phyloP scores from a whole-genome alignment of 768 basidiomycete genomes.

The Macrolepiota fuliginosa region DNA sequence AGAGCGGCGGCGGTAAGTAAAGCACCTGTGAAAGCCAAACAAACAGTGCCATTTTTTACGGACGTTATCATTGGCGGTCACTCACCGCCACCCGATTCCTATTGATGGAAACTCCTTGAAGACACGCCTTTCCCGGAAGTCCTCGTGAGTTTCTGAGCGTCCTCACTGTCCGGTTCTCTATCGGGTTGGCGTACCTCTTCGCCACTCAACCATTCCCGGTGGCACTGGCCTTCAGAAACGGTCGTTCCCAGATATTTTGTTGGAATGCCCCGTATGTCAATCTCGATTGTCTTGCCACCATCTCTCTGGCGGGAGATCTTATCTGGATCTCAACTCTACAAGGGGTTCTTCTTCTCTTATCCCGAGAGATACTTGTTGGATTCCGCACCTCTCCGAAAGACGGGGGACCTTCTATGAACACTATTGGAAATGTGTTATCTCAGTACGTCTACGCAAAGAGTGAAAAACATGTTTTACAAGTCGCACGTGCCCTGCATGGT shows the following conservation, averaged over 20 bases:
- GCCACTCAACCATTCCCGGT: constrained; percentile 28
- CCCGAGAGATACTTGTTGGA: no score
- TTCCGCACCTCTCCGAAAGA: no score
- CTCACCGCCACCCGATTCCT: constrained; percentile 41
- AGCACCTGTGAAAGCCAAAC: constrained; percentile 20
- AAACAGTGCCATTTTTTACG: constrained; percentile 31
- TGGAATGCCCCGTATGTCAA: constrained; percentile 33
- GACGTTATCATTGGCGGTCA: constrained; percentile 26
- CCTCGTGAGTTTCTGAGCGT: constrained; percentile 46
- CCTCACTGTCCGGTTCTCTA: not conserved
- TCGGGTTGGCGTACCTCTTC: constrained; percentile 26
- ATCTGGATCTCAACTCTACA: constrained; percentile 25
- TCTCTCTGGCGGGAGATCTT: constrained; percentile 13
- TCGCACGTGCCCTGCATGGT: no score
- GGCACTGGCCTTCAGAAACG: not conserved
- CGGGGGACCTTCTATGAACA: no score
- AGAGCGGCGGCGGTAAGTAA: constrained; percentile 19
- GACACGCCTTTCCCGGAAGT: constrained; percentile 52
- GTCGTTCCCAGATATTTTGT: constrained; percentile 16
- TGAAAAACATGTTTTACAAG: no score
- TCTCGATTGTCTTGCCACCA: constrained; percentile 22
- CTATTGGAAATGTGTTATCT: no score
- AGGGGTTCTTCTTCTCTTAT: constrained; percentile 44
- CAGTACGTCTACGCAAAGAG: no score
- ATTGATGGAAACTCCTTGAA: constrained; percentile 33